Conservation (phyloP, 2,329 filamentous ascomycete species). For the Massarina eburnea region DNA sequence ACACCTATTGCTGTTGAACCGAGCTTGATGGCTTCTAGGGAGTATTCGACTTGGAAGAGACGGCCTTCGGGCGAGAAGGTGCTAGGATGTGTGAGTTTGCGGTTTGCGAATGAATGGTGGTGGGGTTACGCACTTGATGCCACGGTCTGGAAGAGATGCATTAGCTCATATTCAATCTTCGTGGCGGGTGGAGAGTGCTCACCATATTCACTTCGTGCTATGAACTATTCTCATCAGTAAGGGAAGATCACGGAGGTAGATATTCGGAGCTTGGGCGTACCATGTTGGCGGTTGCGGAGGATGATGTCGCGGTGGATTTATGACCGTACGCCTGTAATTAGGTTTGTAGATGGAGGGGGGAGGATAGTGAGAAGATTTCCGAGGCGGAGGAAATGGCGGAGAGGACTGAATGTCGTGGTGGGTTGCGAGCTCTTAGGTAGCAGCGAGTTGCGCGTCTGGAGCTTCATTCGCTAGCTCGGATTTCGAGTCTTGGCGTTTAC, state of each 20-base stretch:
- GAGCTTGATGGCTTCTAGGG: slow-evolving; percentile 99
- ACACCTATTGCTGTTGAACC: slow-evolving; percentile 96
- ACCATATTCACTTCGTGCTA: slow-evolving; percentile 99
- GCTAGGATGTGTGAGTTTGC: slow-evolving; percentile 53
- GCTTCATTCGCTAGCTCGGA: no score
- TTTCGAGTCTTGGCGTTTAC: no score
- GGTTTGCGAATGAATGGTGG: slow-evolving; percentile 11
- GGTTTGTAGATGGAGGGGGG: neutral
- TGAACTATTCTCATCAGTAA: slow-evolving; percentile 65
- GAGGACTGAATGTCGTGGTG: slow-evolving; percentile 2
- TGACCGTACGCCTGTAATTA: neutral
- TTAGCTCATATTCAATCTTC: slow-evolving; percentile 15
- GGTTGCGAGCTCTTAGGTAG: neutral
- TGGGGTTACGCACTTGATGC: slow-evolving; percentile 77
- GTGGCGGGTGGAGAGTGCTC: slow-evolving; percentile 45
- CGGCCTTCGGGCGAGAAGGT: slow-evolving; percentile 99
- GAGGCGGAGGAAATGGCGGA: neutral
- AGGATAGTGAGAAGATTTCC: neutral
- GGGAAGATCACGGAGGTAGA: slow-evolving; percentile 33
- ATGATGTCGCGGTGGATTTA: neutral
- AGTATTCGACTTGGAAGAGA: slow-evolving; percentile 99
- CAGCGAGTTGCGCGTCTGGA: neutral
- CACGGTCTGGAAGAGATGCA: slow-evolving; percentile 69
- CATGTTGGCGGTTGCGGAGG: slow-evolving; percentile 27
- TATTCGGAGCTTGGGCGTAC: slow-evolving; percentile 25